Conservation (phyloP, 331 rosid genomes). For the Quercus phellos region DNA sequence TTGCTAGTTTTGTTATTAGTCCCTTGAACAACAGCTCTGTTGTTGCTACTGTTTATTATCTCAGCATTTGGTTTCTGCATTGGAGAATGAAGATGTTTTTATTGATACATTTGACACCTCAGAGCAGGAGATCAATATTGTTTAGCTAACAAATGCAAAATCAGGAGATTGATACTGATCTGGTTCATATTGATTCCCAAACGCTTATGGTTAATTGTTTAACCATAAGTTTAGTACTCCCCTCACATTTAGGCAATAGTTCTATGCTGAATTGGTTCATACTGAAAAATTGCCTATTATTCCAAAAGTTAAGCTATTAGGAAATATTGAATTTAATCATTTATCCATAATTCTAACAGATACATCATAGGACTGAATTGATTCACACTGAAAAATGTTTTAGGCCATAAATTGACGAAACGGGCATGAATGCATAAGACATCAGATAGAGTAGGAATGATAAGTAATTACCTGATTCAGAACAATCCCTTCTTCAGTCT, state of each 20-base stretch:
- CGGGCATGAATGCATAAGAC: not conserved
- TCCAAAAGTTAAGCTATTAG: too few relatives aligned
- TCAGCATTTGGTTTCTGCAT: conserved; percentile 60
- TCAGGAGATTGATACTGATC: not conserved
- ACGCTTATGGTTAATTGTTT: too few relatives aligned
- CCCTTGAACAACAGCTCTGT: conserved; percentile 28
- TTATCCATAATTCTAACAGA: too few relatives aligned
- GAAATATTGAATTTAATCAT: too few relatives aligned
- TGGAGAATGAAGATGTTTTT: not conserved
- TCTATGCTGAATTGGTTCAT: too few relatives aligned
- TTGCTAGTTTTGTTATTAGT: conserved; percentile 27
- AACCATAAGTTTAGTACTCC: too few relatives aligned
- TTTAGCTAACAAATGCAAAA: not conserved
- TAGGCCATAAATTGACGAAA: not conserved
- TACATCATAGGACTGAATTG: too few relatives aligned
- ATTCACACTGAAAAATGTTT: not conserved
- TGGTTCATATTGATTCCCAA: too few relatives aligned
- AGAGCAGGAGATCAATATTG: not conserved
- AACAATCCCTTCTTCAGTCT: conserved; percentile 30
- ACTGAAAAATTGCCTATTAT: too few relatives aligned
- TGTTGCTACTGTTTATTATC: conserved; percentile 3
- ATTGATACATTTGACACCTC: not conserved
- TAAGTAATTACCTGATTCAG: conserved; percentile 43
- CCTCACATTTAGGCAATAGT: too few relatives aligned
- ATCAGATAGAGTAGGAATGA: not conserved